Conservation (phyloP, 352 stramenopile genomes). For the Pythium coloratum region DNA sequence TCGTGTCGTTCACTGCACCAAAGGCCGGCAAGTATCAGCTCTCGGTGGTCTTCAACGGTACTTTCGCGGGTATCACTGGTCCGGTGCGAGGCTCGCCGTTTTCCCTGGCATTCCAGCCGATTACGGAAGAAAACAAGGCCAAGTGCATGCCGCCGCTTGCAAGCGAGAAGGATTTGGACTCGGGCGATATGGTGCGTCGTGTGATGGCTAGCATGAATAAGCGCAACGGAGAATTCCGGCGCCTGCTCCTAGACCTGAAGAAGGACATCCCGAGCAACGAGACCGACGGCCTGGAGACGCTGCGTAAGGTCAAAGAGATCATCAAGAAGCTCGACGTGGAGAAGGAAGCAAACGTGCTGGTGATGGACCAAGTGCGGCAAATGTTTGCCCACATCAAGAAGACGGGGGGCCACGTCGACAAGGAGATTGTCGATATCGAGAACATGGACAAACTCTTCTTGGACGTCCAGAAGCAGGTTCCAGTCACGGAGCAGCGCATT, state of each 20-base stretch:
- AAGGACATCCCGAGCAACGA: slow-evolving; percentile 86
- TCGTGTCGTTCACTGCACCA: slow-evolving; percentile 89
- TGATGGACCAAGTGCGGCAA: slow-evolving; percentile 78
- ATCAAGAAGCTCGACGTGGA: slow-evolving; percentile 76
- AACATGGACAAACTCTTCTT: slow-evolving; percentile 82
- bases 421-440: slow-evolving; percentile 79
- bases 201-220: slow-evolving; percentile 86
- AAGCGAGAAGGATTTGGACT: slow-evolving; percentile 75
- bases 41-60: slow-evolving; percentile 91
- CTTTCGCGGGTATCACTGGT: slow-evolving; percentile 92
- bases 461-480: slow-evolving; percentile 81
- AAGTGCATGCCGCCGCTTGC: slow-evolving; percentile 72
- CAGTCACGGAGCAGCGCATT: slow-evolving; percentile 68
- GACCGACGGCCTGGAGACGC: slow-evolving; percentile 69
- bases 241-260: slow-evolving; percentile 72
- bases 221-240: slow-evolving; percentile 78
- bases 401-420: slow-evolving; percentile 77
- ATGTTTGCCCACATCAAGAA: slow-evolving; percentile 83
- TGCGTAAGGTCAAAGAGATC: slow-evolving; percentile 86
- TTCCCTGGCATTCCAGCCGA: slow-evolving; percentile 42
- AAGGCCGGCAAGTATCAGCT: slow-evolving; percentile 85
- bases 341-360: slow-evolving; percentile 61
- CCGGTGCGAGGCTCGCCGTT: slow-evolving; percentile 94
- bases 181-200: slow-evolving; percentile 61
- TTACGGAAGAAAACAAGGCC: slow-evolving; percentile 66